Conservation (phyloP, 2,329 filamentous ascomycete species). For the Colletotrichum sp. region DNA sequence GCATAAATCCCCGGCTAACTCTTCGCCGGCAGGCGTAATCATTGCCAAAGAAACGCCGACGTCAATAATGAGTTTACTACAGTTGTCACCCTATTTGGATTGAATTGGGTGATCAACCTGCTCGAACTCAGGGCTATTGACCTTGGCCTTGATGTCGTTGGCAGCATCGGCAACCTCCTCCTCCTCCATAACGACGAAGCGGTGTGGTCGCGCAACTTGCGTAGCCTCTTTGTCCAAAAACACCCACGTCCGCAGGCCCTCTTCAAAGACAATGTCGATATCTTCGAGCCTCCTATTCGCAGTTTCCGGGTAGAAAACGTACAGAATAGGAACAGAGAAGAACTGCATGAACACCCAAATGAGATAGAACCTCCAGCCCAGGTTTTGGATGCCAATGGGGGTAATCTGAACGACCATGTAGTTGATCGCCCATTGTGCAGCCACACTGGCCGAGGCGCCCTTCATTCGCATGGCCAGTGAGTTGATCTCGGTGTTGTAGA, state of each 20-base stretch:
- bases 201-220: not conserved
- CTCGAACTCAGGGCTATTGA: not conserved
- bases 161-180: not conserved
- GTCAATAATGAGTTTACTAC: not conserved
- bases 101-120: not conserved
- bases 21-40: rapidly evolving
- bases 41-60: not conserved
- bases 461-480: not conserved
- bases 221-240: not conserved
- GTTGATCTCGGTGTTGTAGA: not conserved
- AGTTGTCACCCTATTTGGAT: not conserved
- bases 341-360: not conserved
- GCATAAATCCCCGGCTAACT: rapidly evolving
- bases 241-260: not conserved
- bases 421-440: not conserved
- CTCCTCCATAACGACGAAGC: not conserved
- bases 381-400: not conserved
- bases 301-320: not conserved
- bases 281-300: not conserved
- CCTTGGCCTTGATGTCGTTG: not conserved
- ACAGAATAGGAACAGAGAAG: not conserved
- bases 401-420: not conserved
- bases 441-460: not conserved
- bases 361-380: not conserved
- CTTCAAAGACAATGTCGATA: not conserved